Evolutionary conservation across 345 rosid species (phyloP).

Genomic region (Physaria fendleri): DNA sequence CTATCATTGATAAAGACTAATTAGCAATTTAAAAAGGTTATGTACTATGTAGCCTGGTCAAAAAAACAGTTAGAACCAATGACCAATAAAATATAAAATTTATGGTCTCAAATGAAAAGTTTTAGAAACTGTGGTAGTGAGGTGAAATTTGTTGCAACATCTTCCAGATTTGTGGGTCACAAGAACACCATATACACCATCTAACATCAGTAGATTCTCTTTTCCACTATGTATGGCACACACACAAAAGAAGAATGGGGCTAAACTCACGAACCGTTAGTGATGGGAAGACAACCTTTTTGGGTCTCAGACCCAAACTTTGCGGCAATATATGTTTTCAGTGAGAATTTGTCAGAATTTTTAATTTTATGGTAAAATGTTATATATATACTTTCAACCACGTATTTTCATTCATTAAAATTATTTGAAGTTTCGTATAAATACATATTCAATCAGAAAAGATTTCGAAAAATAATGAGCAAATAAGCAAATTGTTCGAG

Average conservation of each 20-base stretch:
- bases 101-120: conserved; percentile 20
- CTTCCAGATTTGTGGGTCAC: conserved; percentile 27
- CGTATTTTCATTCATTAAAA: no score
- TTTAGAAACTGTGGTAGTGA: conserved; percentile 10
- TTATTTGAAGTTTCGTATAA: no score
- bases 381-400: no score
- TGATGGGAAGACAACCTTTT: no score
- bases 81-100: conserved; percentile 10
- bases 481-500: no score
- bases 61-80: conserved; percentile 7
- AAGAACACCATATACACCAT: conserved; percentile 27
- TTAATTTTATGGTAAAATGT: no score
- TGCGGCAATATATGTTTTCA: no score
- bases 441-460: no score
- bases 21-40: conserved; percentile 12
- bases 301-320: no score
- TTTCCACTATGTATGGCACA: conserved; percentile 31
- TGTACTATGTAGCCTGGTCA: conserved; percentile 5
- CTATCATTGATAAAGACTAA: not conserved
- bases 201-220: conserved; percentile 21
- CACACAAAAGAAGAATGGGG: conserved; percentile 25
- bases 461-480: no score
- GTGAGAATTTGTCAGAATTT: no score
- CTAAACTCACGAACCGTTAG: conserved; percentile 15
- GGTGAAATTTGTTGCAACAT: conserved; percentile 22